A percentile compares a stretch with the other conserved stretches of the same genome.
phyloP scores from a whole-genome alignment of 441 rosid species.

The Mallotus repandus region DNA sequence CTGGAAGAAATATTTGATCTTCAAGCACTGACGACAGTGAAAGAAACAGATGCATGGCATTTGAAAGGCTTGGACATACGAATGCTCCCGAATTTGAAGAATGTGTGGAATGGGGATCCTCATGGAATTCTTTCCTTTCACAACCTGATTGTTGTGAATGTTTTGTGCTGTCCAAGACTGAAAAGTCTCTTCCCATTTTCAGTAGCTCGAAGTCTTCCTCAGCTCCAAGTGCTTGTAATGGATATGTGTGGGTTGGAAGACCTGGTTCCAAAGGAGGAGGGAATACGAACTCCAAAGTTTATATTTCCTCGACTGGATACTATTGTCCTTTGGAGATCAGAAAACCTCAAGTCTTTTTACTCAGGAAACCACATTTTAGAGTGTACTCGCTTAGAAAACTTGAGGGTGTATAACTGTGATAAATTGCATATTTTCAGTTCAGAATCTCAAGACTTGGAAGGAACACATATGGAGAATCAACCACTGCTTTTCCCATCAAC shows the following conservation, averaged over 20 bases:
- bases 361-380: constrained; percentile 5
- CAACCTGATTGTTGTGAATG: constrained; percentile 1
- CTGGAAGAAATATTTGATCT: not conserved
- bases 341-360: constrained; percentile 14
- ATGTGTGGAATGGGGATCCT: constrained; percentile 28
- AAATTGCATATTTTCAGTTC: not conserved
- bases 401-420: not conserved
- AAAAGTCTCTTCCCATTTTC: constrained; percentile 28
- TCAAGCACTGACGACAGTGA: not conserved
- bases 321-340: not conserved
- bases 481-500: constrained; percentile 5
- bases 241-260: constrained; percentile 21
- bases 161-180: constrained; percentile 12
- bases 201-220: constrained; percentile 21
- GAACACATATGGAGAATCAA: too few relatives aligned
- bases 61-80: not conserved
- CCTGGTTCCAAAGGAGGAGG: constrained; percentile 18
- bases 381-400: constrained; percentile 1
- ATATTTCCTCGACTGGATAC: constrained; percentile 7
- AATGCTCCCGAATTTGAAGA: constrained; percentile 24
- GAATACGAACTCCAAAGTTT: not conserved
- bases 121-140: constrained; percentile 19
- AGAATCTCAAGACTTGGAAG: not conserved
- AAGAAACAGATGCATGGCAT: not conserved
- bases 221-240: constrained; percentile 16